phyloP scores from a whole-genome alignment of 176 grass and related monocot species.

The Oryza australiensis region DNA sequence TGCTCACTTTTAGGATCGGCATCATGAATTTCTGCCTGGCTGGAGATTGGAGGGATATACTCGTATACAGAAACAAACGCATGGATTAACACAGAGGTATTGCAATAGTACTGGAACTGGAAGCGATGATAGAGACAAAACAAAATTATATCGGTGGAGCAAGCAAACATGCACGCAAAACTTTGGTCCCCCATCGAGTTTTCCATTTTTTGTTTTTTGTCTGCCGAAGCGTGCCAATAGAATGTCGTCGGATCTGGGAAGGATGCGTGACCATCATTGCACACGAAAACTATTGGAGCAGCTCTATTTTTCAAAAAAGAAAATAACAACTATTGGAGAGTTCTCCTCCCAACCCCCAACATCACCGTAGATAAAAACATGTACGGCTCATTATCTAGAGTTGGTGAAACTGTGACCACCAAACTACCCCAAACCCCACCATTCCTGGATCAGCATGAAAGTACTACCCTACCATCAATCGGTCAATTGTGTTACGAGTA shows the following conservation, averaged over 20 bases:
- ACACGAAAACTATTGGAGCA: too few species aligned
- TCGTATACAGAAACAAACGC: neutral
- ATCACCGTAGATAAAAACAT: neutral
- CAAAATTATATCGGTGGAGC: neutral
- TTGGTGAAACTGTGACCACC: neutral
- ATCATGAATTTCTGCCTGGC: neutral
- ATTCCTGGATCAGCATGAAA: neutral
- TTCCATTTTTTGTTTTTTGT: neutral
- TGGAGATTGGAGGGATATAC: slow-evolving; percentile 3
- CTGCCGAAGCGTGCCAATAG: neutral
- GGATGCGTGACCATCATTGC: neutral
- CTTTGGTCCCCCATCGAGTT: neutral
- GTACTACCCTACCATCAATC: too few species aligned
- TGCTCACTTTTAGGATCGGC: too few species aligned
- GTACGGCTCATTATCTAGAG: neutral
- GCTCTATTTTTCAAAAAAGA: too few species aligned
- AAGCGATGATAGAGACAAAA: neutral
- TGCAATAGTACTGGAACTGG: slow-evolving; percentile 1
- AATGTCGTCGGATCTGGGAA: neutral
- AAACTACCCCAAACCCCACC: neutral
- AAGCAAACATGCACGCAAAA: neutral
- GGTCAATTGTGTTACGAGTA: too few species aligned
- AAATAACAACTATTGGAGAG: too few species aligned
- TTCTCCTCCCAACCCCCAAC: neutral
- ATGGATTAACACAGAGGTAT: slow-evolving; percentile 31